Base-by-base conservation (phyloP, 78 protist genomes). In the Paratrimastix pyriformis region DNA sequence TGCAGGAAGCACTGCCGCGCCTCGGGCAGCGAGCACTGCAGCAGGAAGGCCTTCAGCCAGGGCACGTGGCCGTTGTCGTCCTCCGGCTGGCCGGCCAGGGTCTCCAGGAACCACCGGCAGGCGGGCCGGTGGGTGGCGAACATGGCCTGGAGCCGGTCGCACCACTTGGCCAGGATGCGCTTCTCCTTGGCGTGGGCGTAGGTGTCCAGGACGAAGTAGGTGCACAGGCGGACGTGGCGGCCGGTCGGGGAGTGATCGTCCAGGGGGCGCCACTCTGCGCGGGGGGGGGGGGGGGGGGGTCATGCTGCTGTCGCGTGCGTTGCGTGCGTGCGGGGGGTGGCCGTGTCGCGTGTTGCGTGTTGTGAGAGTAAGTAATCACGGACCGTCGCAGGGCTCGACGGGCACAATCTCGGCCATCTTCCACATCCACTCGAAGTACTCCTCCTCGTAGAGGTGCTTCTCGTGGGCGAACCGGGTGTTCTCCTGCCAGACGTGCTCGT, bases 401-500 rank as follows among this genome's bases (percentile, higher is more conserved):
- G 43, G 60, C 60, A 30, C 6, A 38, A 46, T 35, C 26, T 21
- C 24, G 38, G 32, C 45, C 26, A 35, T 8, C 9, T 15, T 45
- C 2, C 1, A 46, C 11, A 83, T 6, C 37, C 85, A 85, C 3
- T 7, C 30, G 54, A 83, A 80, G 79, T 86, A 85, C 45, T 37
- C 65, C 18, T n/a, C 15, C 58, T 87, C 89, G 55, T 83, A 85
- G 40, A 87, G 46, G 45, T 85, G 59, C 42, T 75, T 72, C 24
- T 90, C 92, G 26, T 65, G 74, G 21, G 80, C 33, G 57, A 90
- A 85, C 50, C 42, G 72, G 75, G 54, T 65, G 71, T 89, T 89
- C 76, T 87, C 85, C 32, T 21, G 13, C 93, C 89, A 84, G 24
- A 84, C 82, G 6, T 45, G 26, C 7, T 39, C 29, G 11, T 37